Conservation (phyloP, 2,329 filamentous ascomycete genomes). For the Aspergillus sergii region DNA sequence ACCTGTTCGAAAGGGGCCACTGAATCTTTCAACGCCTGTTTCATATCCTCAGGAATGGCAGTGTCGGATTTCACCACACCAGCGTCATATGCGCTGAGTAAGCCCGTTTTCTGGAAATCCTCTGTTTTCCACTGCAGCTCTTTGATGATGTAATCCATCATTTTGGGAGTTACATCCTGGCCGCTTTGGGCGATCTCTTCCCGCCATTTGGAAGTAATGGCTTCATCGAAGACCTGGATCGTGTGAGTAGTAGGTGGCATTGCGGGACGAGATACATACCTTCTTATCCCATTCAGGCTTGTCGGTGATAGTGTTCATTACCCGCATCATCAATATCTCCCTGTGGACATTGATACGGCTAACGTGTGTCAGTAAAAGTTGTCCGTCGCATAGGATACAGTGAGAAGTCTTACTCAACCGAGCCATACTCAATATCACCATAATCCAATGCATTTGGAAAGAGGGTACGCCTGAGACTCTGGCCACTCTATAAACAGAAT, state of each 20-base stretch:
- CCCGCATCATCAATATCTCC: slow-evolving; percentile 44
- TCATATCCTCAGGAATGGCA: slow-evolving; percentile 45
- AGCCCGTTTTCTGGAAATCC: slow-evolving; percentile 40
- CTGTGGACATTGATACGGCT: slow-evolving; percentile 25
- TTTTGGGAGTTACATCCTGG: slow-evolving; percentile 33
- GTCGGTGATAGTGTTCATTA: slow-evolving; percentile 48
- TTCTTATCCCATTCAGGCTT: slow-evolving; percentile 48
- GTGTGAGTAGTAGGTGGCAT: slow-evolving; percentile 21
- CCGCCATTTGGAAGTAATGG: slow-evolving; percentile 39
- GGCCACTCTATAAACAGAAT: background rate
- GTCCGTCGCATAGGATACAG: too few relatives aligned
- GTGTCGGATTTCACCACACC: slow-evolving; percentile 58
- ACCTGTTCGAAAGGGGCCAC: slow-evolving; percentile 54
- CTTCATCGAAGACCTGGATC: slow-evolving; percentile 35
- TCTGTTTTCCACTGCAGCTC: slow-evolving; percentile 55
- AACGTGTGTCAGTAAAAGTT: background rate
- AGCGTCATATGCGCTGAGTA: slow-evolving; percentile 50
- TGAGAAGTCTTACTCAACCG: background rate
- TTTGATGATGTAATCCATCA: slow-evolving; percentile 45
- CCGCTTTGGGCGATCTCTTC: slow-evolving; percentile 24
- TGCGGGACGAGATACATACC: slow-evolving; percentile 42
- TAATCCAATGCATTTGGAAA: slow-evolving; percentile 8
- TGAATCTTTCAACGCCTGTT: slow-evolving; percentile 48
- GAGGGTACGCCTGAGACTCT: background rate
- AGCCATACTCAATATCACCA: slow-evolving; percentile 1